phyloP scores from a whole-genome alignment of 1,284 basidiomycete species.

The Malassezia slooffiae region DNA sequence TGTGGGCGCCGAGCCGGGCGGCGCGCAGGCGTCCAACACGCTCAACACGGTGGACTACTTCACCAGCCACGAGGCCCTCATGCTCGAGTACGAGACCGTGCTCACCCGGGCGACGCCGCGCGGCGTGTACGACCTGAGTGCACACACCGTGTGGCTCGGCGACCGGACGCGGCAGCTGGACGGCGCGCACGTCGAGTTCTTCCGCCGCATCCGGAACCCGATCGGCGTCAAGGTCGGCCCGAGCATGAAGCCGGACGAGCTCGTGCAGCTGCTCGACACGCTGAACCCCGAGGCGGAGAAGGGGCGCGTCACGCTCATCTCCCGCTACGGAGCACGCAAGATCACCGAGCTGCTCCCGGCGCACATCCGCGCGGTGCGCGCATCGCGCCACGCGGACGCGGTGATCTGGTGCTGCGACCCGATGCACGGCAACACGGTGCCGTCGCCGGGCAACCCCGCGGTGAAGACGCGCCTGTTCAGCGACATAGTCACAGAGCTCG shows the following conservation, averaged over 20 bases:
- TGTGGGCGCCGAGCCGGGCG: conserved; percentile 55
- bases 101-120: conserved; percentile 57
- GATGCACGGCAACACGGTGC: conserved; percentile 71
- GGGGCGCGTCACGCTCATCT: conserved; percentile 80
- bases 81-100: conserved; percentile 85
- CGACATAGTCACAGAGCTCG: conserved; percentile 80
- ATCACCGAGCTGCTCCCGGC: conserved; percentile 57
- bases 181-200: conserved; percentile 76
- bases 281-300: conserved; percentile 66
- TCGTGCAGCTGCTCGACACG: conserved; percentile 68
- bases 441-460: conserved; percentile 31
- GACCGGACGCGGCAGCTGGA: conserved; percentile 87
- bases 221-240: conserved; percentile 96
- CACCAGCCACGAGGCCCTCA: conserved; percentile 86
- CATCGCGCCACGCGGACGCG: conserved; percentile 59
- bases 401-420: conserved; percentile 93
- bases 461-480: conserved; percentile 68
- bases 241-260: conserved; percentile 66
- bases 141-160: conserved; percentile 93
- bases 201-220: conserved; percentile 79
- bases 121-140: conserved; percentile 65
- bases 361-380: conserved; percentile 74
- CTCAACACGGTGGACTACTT: conserved; percentile 88
- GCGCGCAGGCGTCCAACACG: conserved; percentile 53
- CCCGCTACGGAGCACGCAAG: conserved; percentile 80